These are phyloP conservation scores for Exophiala calicioides DNA, from an alignment of 2,329 filamentous ascomycete genomes.

Conservation along the genomic window DNA sequence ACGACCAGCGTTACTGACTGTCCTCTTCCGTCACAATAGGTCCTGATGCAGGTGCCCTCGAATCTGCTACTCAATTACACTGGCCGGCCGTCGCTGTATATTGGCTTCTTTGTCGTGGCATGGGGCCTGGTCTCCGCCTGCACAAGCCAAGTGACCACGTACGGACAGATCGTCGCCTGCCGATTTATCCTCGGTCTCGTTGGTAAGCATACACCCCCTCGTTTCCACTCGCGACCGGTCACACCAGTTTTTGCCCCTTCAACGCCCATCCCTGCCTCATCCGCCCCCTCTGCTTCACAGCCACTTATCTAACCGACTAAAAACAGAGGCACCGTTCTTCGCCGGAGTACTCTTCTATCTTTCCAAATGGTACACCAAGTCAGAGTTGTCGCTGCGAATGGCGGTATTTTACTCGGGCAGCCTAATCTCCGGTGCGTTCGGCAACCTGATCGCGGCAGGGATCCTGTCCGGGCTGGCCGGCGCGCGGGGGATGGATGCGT, in stretches of 20 bases:
- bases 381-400: slow-evolving; percentile 52
- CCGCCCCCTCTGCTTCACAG: too few species aligned
- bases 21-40: slow-evolving; percentile 58
- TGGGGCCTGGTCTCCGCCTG: slow-evolving; percentile 50
- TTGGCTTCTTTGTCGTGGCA: slow-evolving; percentile 44
- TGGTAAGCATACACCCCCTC: too few species aligned
- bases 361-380: slow-evolving; percentile 52
- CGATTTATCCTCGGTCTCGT: slow-evolving; percentile 49
- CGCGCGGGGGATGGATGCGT: slow-evolving; percentile 39
- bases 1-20: slow-evolving; percentile 42
- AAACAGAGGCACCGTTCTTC: neutral
- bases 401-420: slow-evolving; percentile 56
- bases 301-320: too few species aligned
- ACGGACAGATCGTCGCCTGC: slow-evolving; percentile 46
- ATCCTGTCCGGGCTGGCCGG: slow-evolving; percentile 46
- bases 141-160: slow-evolving; percentile 46
- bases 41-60: slow-evolving; percentile 55
- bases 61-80: slow-evolving; percentile 37
- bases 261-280: too few species aligned
- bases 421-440: slow-evolving; percentile 54
- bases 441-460: slow-evolving; percentile 55
- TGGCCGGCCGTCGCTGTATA: slow-evolving; percentile 50
- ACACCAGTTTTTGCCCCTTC: too few species aligned
- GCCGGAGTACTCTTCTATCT: slow-evolving; percentile 49
- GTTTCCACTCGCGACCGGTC: too few species aligned